A percentile compares a stretch with the other conserved stretches of the same genome.
Evolutionary conservation across 352 stramenopile species (phyloP).

Genomic region (Pseudoperonospora humuli): DNA sequence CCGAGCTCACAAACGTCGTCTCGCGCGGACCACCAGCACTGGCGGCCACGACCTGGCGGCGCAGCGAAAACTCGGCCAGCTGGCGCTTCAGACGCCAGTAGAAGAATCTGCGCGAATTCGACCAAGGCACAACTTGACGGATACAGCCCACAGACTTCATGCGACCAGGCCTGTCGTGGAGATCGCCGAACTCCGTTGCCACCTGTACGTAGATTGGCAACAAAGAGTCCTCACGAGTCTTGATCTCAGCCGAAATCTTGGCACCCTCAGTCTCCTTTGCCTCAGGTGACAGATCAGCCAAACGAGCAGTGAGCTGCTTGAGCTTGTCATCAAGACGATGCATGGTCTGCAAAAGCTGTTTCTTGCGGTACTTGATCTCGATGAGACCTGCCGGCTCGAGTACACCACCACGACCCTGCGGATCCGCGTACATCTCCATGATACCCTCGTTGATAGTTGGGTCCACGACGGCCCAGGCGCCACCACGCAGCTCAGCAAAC

Average conservation of each 20-base stretch:
- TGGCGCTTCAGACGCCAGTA: slow-evolving; percentile 98
- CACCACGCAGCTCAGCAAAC: slow-evolving; percentile 96
- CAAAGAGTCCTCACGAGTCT: slow-evolving; percentile 87
- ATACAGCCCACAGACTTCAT: slow-evolving; percentile 99
- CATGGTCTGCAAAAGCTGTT: slow-evolving; percentile 95
- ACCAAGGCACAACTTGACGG: slow-evolving; percentile 94
- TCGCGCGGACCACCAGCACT: slow-evolving; percentile 25
- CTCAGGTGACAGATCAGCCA: slow-evolving; percentile 52
- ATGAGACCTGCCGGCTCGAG: slow-evolving; percentile 97
- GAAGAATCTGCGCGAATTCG: slow-evolving; percentile 93
- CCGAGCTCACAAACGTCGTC: slow-evolving; percentile 40
- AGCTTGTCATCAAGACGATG: slow-evolving; percentile 95
- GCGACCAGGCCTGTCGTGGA: slow-evolving; percentile 99
- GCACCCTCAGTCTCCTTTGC: slow-evolving; percentile 34
- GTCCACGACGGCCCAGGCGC: slow-evolving; percentile 99
- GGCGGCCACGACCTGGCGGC: slow-evolving; percentile 42
- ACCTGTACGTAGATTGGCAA: slow-evolving; percentile 97
- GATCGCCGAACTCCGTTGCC: slow-evolving; percentile 98
- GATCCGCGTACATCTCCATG: slow-evolving; percentile 99
- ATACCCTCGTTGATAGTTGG: slow-evolving; percentile 98
- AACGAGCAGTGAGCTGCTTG: slow-evolving; percentile 59
- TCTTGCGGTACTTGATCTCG: slow-evolving; percentile 99
- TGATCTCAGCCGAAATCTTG: slow-evolving; percentile 88
- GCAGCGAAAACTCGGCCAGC: slow-evolving; percentile 93
- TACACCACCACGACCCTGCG: slow-evolving; percentile 92